Conservation (phyloP, 108 stramenopile genomes). For the Discostella stelligeroides region DNA sequence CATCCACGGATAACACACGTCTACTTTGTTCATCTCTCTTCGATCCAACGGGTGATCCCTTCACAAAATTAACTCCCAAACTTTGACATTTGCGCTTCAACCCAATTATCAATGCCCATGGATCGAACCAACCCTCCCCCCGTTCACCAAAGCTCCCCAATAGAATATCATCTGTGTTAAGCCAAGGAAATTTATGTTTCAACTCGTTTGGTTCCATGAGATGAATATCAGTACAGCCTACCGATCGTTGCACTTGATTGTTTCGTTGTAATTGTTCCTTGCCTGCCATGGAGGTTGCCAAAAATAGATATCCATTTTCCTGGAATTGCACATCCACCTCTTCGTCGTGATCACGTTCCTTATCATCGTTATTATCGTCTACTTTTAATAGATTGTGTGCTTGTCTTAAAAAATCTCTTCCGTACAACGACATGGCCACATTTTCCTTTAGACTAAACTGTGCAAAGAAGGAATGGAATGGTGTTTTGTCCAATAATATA, state of each 20-base stretch:
- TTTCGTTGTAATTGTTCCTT: constrained; percentile 52
- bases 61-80: constrained; percentile 52
- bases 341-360: too few relatives aligned
- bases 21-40: constrained; percentile 31
- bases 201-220: constrained; percentile 50
- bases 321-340: constrained; percentile 61
- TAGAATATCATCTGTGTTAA: constrained; percentile 60
- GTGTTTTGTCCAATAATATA: background rate
- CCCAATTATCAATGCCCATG: constrained; percentile 58
- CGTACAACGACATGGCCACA: constrained; percentile 69
- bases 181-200: constrained; percentile 62
- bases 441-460: constrained; percentile 63
- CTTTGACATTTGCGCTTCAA: constrained; percentile 56
- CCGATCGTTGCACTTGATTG: constrained; percentile 42
- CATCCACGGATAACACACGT: constrained; percentile 45
- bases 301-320: constrained; percentile 76
- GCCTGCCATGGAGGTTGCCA: constrained; percentile 53
- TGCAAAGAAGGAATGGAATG: background rate
- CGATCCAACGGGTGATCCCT: constrained; percentile 42
- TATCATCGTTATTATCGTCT: too few relatives aligned
- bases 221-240: constrained; percentile 41
- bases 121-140: constrained; percentile 84
- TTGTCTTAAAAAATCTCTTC: constrained; percentile 58
- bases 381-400: constrained; percentile 23
- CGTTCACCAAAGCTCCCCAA: constrained; percentile 56